phyloP scores from a whole-genome alignment of 1,139 yeast genomes.

The Kurtzmaniella quercitrusa region DNA sequence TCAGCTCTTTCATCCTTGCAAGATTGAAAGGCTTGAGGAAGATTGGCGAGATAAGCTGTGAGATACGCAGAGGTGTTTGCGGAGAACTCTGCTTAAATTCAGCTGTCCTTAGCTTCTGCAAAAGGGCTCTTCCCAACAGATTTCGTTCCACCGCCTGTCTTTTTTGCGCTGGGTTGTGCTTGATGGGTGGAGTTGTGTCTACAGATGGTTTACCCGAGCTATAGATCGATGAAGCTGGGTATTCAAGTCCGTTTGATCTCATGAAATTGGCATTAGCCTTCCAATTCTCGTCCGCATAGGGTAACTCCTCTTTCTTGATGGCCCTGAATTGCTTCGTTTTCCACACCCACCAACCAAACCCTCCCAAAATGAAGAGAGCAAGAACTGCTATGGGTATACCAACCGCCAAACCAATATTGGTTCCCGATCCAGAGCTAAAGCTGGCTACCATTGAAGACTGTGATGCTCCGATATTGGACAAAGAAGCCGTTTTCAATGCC shows the following conservation, averaged over 20 bases:
- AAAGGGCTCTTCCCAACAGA: slow-evolving; percentile 1
- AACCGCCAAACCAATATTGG: slow-evolving; percentile 35
- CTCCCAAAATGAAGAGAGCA: slow-evolving; percentile 19
- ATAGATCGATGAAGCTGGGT: neutral
- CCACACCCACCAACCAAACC: slow-evolving; percentile 19
- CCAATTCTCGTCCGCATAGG: slow-evolving; percentile 7
- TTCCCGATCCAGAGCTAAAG: slow-evolving; percentile 7
- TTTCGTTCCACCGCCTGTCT: neutral
- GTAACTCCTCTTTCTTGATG: slow-evolving; percentile 7
- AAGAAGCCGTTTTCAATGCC: neutral
- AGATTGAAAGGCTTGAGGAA: slow-evolving; percentile 26
- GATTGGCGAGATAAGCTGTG: slow-evolving; percentile 25
- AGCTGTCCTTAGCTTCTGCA: neutral
- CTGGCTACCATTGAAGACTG: neutral
- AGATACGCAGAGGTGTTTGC: neutral
- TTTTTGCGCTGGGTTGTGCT: neutral
- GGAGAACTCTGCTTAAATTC: slow-evolving; percentile 3
- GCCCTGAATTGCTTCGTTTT: slow-evolving; percentile 15
- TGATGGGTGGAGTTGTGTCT: neutral
- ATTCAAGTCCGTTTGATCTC: slow-evolving; percentile 2
- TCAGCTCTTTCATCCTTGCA: neutral
- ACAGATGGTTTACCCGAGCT: neutral
- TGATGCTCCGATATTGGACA: slow-evolving; percentile 1
- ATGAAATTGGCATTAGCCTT: neutral
- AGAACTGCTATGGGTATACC: slow-evolving; percentile 41